Evolutionary conservation across 352 stramenopile genomes (phyloP).

Genomic region (Phytophthora idaei): DNA sequence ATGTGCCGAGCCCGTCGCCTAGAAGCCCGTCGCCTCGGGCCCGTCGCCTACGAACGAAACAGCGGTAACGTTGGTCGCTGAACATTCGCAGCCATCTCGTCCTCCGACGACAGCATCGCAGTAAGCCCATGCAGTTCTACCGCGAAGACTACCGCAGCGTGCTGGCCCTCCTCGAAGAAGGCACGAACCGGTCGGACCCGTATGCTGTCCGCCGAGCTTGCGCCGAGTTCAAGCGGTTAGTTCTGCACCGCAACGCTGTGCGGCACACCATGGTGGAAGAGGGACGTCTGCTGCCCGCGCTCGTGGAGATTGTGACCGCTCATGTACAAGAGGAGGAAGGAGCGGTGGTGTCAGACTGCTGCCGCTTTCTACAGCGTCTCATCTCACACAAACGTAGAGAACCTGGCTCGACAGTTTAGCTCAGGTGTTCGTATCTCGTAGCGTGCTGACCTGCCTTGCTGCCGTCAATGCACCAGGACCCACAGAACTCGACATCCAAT

Average conservation of each 20-base stretch:
- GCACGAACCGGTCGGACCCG: conserved; percentile 33
- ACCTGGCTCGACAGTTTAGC: background rate
- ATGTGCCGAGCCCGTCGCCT: conserved; percentile 12
- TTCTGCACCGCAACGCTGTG: conserved; percentile 37
- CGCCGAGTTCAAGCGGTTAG: conserved; percentile 54
- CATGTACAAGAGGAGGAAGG: conserved; percentile 41
- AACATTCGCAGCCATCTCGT: conserved; percentile 14
- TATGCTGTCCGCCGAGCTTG: conserved; percentile 62
- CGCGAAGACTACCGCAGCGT: conserved; percentile 41
- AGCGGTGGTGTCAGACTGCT: conserved; percentile 49
- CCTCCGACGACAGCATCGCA: background rate
- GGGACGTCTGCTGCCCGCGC: conserved; percentile 33
- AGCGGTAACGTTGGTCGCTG: conserved; percentile 29
- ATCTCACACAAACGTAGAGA: conserved; percentile 58
- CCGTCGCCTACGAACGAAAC: conserved; percentile 17
- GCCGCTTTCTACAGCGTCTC: conserved; percentile 48
- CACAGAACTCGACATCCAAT: conserved; percentile 61
- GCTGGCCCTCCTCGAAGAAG: conserved; percentile 38
- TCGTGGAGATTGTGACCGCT: conserved; percentile 31
- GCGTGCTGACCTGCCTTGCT: conserved; percentile 11
- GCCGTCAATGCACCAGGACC: conserved; percentile 30
- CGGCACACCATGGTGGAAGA: conserved; percentile 45
- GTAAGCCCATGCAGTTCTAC: conserved; percentile 65
- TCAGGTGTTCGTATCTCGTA: background rate
- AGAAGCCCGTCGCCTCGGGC: conserved; percentile 17